These are phyloP conservation scores for Hyphopichia khmerensis DNA, from an alignment of 1,139 yeast genomes.

Conservation along the genomic window DNA sequence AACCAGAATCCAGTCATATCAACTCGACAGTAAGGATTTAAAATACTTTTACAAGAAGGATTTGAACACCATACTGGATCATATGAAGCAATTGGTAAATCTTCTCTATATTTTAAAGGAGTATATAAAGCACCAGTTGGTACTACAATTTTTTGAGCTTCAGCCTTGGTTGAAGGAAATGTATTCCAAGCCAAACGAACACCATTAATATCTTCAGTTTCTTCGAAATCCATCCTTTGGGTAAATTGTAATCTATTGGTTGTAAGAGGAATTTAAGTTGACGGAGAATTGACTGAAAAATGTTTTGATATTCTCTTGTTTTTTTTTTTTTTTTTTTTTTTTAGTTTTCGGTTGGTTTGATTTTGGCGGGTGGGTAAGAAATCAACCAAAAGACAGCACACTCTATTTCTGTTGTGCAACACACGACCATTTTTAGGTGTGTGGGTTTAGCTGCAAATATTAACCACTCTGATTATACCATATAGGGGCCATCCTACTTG, in stretches of 20 bases:
- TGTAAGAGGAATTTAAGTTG: too few relatives aligned
- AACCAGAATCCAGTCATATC: slow-evolving; percentile 88
- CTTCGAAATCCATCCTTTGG: slow-evolving; percentile 43
- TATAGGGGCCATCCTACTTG: too few relatives aligned
- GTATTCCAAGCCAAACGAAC: slow-evolving; percentile 52
- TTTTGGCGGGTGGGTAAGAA: too few relatives aligned
- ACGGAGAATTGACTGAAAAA: too few relatives aligned
- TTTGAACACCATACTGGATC: slow-evolving; percentile 87
- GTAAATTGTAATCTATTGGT: background rate
- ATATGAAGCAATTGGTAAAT: slow-evolving; percentile 77
- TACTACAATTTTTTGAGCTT: slow-evolving; percentile 88
- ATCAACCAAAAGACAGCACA: background rate
- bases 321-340: too few relatives aligned
- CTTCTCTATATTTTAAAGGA: slow-evolving; percentile 80
- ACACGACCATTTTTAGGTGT: too few relatives aligned
- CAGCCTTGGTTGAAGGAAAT: slow-evolving; percentile 82
- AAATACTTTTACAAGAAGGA: slow-evolving; percentile 76
- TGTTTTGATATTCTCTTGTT: too few relatives aligned
- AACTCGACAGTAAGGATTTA: slow-evolving; percentile 85
- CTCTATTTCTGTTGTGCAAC: background rate
- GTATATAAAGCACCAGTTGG: slow-evolving; percentile 95
- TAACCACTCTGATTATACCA: too few relatives aligned
- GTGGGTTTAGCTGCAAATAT: too few relatives aligned
- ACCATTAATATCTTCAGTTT: slow-evolving; percentile 51
- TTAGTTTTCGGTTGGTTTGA: too few relatives aligned